Base-by-base conservation (phyloP, 768 basidiomycete species). In the Boletus reticulatus region DNA sequence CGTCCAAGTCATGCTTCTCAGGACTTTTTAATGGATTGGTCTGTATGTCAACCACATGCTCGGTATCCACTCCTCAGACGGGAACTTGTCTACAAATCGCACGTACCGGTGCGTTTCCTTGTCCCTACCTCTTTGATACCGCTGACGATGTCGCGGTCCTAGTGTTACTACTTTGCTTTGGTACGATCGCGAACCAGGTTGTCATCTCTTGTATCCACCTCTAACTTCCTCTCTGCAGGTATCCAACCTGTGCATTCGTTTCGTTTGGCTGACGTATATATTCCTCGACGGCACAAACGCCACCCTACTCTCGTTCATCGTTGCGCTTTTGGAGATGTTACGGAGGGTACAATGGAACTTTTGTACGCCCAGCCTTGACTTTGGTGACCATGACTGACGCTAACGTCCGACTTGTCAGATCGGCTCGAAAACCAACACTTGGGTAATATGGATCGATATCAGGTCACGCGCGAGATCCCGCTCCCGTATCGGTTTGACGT, bases 21-120 rank as follows among this genome's bases (percentile, higher is more conserved):
- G 92, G 94, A 97, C 65, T 70, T 94, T 37, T 67, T 89, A 16
- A 90, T 96, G 84, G 96, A 98, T 68, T 98, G 96, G 96, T 91
- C 89, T 1, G 65, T 98, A 32, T 75, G 92, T 41, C 78, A 82
- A 54, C 76, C 80, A 4, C 84, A 75, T 53, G 74, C 78, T 10
- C 75, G 62, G 55, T 76, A 88, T 57, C 80, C 74, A 14, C 74
- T 91, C 41, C 79, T 98, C 2, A 84, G 97, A n/a, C 68, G 75
- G 4, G 89, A 95, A 41, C 72, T 96, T 29, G 73, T 92, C 2
- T 98, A 94, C 69, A 75, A 80, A 4, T 80, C 85, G 48, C 66
- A 81, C 32, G 74, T 85, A 59, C 76, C 80, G 31, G 88, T 92
- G 50, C 54, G 80, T 64, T 41, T 32, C 5, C 11, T 27, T 14